Evolutionary conservation across 805 yeast genomes (phyloP).

Genomic region (Metschnikowia koreensis): DNA sequence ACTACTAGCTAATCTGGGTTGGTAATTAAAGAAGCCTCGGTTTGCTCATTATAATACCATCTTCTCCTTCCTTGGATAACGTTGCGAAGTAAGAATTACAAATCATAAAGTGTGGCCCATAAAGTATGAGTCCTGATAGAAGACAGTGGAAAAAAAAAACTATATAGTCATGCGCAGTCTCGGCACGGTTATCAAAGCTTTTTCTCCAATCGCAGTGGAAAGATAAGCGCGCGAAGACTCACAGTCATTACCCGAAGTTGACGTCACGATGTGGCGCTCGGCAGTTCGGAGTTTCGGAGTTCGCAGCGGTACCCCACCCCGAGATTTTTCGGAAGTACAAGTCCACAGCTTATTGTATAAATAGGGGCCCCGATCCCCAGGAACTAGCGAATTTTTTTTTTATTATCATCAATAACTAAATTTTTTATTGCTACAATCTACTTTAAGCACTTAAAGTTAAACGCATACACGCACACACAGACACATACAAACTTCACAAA

Average conservation of each 20-base stretch:
- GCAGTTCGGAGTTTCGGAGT: constrained; percentile 17
- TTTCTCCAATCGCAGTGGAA: constrained; percentile 5
- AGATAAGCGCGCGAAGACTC: constrained; percentile 9
- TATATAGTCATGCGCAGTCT: background rate
- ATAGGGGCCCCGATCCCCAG: constrained; percentile 1
- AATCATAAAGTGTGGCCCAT: too few species aligned
- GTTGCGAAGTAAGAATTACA: too few species aligned
- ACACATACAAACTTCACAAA: background rate
- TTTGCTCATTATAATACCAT: too few species aligned
- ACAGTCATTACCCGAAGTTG: constrained; percentile 5
- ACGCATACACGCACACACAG: too few species aligned
- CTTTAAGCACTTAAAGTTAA: background rate
- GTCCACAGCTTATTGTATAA: constrained; percentile 17
- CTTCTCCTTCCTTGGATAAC: too few species aligned
- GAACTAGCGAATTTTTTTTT: background rate
- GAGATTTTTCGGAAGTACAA: constrained; percentile 18
- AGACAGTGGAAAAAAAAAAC: too few species aligned
- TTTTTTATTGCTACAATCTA: background rate
- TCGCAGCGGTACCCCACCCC: constrained; percentile 15
- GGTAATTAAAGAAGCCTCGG: too few species aligned
- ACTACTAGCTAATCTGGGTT: too few species aligned
- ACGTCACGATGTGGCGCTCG: constrained; percentile 17
- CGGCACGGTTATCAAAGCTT: background rate
- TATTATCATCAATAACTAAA: background rate
- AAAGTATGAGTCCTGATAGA: too few species aligned